Conservation (phyloP, 169 alveolate species). For the Eimeria zaria region DNA sequence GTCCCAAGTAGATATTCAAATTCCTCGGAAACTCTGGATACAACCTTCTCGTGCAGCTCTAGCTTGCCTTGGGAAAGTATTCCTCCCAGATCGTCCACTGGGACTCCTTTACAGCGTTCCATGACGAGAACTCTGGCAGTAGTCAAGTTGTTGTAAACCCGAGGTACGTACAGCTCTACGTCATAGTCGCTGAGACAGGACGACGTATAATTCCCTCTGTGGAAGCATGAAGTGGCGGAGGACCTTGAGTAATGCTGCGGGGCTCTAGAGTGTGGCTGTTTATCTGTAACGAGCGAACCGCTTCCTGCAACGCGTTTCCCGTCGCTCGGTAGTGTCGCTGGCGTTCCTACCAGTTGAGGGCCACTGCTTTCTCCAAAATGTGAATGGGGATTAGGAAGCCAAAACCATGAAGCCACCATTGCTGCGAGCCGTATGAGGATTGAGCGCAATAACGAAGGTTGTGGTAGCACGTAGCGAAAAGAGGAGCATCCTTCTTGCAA, state of each 20-base stretch:
- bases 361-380: background rate
- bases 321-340: background rate
- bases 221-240: background rate
- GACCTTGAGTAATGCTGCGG: background rate
- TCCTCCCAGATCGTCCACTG: conserved; percentile 76
- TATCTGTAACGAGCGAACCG: background rate
- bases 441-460: conserved; percentile 26
- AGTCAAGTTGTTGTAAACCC: conserved; percentile 44
- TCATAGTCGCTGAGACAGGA: conserved; percentile 35
- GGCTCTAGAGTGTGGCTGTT: background rate
- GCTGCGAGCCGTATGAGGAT: conserved; percentile 46
- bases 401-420: background rate
- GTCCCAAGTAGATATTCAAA: background rate
- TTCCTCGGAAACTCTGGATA: background rate
- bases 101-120: conserved; percentile 82
- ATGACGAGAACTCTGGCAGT: conserved; percentile 84
- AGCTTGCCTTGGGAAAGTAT: conserved; percentile 50
- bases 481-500: conserved; percentile 32
- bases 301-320: background rate
- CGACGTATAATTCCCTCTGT: background rate
- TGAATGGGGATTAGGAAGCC: conserved; percentile 12
- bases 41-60: background rate
- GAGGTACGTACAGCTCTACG: conserved; percentile 78
- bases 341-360: background rate
- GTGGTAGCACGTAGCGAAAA: conserved; percentile 42